phyloP scores from a whole-genome alignment of 2,329 filamentous ascomycete genomes.

The Pseudonectria buxi region DNA sequence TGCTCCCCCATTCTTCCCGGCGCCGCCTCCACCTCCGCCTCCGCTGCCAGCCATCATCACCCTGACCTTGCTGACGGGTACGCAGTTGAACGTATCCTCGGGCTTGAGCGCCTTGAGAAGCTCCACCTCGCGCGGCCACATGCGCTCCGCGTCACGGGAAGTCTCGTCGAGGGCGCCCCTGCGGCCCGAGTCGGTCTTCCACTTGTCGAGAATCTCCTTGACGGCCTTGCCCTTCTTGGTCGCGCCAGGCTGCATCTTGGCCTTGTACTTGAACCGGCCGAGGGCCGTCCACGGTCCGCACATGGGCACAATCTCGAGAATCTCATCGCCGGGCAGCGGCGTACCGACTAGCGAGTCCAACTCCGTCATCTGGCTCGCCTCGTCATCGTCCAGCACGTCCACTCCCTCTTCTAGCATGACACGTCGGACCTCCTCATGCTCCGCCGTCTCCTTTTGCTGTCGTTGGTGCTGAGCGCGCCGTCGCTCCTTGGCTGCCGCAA shows the following conservation, averaged over 20 bases:
- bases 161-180: conserved; percentile 56
- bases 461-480: conserved; percentile 74
- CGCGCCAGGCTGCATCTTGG: conserved; percentile 83
- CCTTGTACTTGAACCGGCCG: conserved; percentile 79
- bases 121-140: conserved; percentile 84
- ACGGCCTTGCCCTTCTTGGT: conserved; percentile 93
- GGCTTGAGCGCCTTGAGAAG: conserved; percentile 74
- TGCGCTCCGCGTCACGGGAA: conserved; percentile 59
- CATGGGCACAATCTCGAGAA: conserved; percentile 58
- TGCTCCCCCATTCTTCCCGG: conserved; percentile 31
- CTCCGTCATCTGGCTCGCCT: conserved; percentile 45
- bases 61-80: conserved; percentile 74
- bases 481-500: conserved; percentile 64
- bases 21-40: conserved; percentile 34
- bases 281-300: conserved; percentile 61
- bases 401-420: conserved; percentile 52
- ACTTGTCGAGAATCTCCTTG: conserved; percentile 78
- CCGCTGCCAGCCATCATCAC: conserved; percentile 65
- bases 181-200: conserved; percentile 58
- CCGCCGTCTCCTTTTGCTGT: conserved; percentile 66
- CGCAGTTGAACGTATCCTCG: conserved; percentile 70
- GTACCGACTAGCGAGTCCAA: conserved; percentile 71
- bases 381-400: conserved; percentile 54
- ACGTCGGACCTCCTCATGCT: conserved; percentile 65
- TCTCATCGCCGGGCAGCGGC: conserved; percentile 75